phyloP scores from a whole-genome alignment of 495 filamentous ascomycete species.

The Podospora tetraspora region DNA sequence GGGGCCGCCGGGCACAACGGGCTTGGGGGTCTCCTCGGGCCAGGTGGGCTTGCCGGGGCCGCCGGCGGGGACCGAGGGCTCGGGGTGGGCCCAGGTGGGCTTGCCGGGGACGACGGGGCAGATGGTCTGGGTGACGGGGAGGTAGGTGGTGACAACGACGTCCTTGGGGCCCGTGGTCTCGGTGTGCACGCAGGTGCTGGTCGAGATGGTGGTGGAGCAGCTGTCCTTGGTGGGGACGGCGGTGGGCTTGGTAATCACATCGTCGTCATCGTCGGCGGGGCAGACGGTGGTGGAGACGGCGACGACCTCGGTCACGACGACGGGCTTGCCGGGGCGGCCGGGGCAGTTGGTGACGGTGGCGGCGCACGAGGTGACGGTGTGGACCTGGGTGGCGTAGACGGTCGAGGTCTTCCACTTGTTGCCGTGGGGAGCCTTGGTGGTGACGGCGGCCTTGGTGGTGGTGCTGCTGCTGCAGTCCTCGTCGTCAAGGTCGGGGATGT shows the following conservation, averaged over 20 bases:
- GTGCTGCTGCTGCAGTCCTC: background rate
- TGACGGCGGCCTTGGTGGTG: background rate
- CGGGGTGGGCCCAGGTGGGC: background rate
- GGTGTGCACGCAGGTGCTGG: background rate
- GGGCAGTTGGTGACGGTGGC: constrained; percentile 55
- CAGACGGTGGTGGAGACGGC: constrained; percentile 20
- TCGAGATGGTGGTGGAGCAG: constrained; percentile 4
- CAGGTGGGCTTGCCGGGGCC: background rate
- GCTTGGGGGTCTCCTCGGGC: background rate
- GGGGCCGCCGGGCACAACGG: background rate
- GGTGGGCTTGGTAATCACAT: background rate
- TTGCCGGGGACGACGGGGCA: background rate
- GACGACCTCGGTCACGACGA: constrained; percentile 18
- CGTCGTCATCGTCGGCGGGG: constrained; percentile 3
- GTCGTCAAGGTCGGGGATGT: background rate
- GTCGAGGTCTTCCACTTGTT: constrained; percentile 14
- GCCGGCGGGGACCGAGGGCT: background rate
- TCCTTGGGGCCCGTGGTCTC: background rate
- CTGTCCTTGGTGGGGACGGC: background rate
- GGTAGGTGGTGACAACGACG: constrained; percentile 3
- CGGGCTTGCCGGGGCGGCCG: constrained; percentile 34
- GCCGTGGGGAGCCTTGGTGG: background rate
- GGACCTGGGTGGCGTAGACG: constrained; percentile 46
- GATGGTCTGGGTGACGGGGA: constrained; percentile 5
- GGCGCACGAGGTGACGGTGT: constrained; percentile 53